Base-by-base conservation (phyloP, 176 grass and related monocot genomes). In the Tuctoria greenei region DNA sequence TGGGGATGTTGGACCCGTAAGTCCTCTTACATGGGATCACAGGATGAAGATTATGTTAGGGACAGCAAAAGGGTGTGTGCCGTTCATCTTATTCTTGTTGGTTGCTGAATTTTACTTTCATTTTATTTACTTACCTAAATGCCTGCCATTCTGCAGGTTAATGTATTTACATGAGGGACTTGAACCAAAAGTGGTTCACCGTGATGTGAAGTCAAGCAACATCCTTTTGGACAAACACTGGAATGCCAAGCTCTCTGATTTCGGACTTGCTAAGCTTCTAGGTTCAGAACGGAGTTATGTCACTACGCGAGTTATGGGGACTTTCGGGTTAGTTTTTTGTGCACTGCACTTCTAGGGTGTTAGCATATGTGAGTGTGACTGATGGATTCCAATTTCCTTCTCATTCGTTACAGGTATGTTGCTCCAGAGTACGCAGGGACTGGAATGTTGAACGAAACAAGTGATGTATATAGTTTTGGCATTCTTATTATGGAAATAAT, bases 401-500 rank as follows among this genome's bases (percentile, higher is more conserved):
- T 60, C 67, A 5, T 4, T 83, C 10, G 28, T 74, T 36, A 21
- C 66, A 99, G 95, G 18, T 99, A 99, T 31, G 95, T 99, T 64
- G 95, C 95, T 76, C 95, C 95, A 10, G 95, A 99, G 65, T 99
- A 99, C 68, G 95, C 95, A 1, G 89, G 95, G 61, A 99, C 95
- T 8, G 95, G 95, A 60, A 99, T 99, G 95, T 60, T 99, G 39
- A 99, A 99, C 36, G 95, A 99, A 84, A 90, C 91, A 24, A 99
- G 92, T 9, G 95, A 99, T 84, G 79, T 99, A 21, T 99, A 99
- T 64, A 99, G 95, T 69, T 99, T 99, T 77, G 95, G 95, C 7
- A 99, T 99, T 75, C 89, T 99, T 73, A 86, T 99, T 21, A 92
- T 99, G 95, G 95, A 99, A 79, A 88, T 95, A 67, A 82, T 99